Conservation (phyloP, 2,329 filamentous ascomycete species). For the Calonectria ilicicola region DNA sequence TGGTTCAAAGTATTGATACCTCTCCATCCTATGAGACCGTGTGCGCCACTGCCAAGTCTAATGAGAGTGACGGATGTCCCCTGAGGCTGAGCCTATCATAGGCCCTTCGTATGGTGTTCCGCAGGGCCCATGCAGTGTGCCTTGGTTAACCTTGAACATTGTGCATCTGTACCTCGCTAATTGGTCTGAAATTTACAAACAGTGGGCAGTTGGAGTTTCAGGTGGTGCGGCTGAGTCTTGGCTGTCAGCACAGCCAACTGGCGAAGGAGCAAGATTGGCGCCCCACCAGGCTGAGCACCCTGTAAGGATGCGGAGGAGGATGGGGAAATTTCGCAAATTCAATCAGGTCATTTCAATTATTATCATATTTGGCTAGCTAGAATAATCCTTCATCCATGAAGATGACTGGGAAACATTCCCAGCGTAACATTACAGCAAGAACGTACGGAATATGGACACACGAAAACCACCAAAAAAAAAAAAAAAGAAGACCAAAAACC, state of each 20-base stretch:
- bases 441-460: too few relatives aligned
- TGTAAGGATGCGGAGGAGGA: background rate
- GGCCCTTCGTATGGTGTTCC: background rate
- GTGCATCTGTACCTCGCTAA: background rate
- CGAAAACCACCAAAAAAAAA: too few relatives aligned
- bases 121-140: background rate
- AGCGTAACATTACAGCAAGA: too few relatives aligned
- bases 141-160: background rate
- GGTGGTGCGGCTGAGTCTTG: background rate
- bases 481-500: too few relatives aligned
- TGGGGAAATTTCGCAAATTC: background rate
- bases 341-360: background rate
- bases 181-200: background rate
- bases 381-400: too few relatives aligned
- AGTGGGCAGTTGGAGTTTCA: background rate
- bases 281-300: background rate
- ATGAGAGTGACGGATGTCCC: background rate
- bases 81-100: background rate
- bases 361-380: too few relatives aligned
- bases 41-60: background rate
- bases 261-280: background rate
- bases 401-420: too few relatives aligned
- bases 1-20: background rate
- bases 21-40: background rate
- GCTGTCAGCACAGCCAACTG: background rate